Conservation (phyloP, 1,139 yeast genomes). For the Taphrina wiesneri region DNA sequence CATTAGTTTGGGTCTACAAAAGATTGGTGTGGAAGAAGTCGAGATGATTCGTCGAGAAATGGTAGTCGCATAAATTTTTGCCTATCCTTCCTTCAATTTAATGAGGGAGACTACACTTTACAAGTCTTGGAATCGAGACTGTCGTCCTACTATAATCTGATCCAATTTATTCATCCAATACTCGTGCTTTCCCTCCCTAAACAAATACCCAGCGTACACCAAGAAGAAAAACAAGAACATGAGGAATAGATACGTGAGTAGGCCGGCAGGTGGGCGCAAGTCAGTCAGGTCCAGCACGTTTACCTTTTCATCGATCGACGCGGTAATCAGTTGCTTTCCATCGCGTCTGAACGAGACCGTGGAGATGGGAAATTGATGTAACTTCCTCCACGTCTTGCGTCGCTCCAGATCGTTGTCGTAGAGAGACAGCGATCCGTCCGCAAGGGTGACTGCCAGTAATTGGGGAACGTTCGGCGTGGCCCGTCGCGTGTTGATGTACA, state of each 20-base stretch:
- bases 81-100: not conserved
- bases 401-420: not conserved
- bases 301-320: slow-evolving; percentile 30
- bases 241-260: not conserved
- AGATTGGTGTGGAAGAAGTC: slow-evolving; percentile 28
- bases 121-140: not conserved
- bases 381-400: slow-evolving; percentile 1
- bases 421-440: slow-evolving; percentile 12
- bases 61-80: slow-evolving; percentile 1
- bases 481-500: slow-evolving; percentile 8
- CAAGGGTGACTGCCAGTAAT: slow-evolving; percentile 4
- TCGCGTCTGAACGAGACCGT: slow-evolving; percentile 14
- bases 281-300: slow-evolving; percentile 26
- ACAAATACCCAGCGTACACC: not conserved
- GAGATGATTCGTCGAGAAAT: slow-evolving; percentile 29
- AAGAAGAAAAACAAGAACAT: not conserved
- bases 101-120: not conserved
- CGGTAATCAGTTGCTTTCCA: slow-evolving; percentile 16
- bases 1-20: slow-evolving; percentile 1
- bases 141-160: not conserved
- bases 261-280: not conserved
- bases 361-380: slow-evolving; percentile 28
- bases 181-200: not conserved
- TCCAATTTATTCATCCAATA: slow-evolving; percentile 2
- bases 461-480: slow-evolving; percentile 4